phyloP scores from a whole-genome alignment of 495 filamentous ascomycete genomes.

The Tuber indicum region DNA sequence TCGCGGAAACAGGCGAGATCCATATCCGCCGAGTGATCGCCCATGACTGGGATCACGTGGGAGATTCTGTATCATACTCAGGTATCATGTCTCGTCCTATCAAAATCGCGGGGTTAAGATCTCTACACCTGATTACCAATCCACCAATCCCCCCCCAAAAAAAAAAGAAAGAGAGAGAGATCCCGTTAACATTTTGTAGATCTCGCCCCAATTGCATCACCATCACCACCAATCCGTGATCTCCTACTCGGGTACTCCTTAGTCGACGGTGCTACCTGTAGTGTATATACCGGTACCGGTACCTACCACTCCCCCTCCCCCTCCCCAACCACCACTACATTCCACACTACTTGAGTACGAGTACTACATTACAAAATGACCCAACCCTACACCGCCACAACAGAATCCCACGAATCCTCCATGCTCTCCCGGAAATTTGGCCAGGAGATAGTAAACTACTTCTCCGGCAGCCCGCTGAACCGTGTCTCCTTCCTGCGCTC shows the following conservation, averaged over 20 bases:
- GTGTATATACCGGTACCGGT: background rate
- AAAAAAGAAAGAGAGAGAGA: background rate
- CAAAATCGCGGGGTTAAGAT: background rate
- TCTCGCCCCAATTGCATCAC: background rate
- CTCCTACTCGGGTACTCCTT: background rate
- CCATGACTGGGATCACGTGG: background rate
- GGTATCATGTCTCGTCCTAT: too few relatives aligned
- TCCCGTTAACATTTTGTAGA: background rate
- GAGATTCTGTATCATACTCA: background rate
- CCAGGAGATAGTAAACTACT: constrained; percentile 89
- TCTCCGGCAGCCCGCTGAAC: constrained; percentile 65
- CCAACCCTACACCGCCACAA: background rate
- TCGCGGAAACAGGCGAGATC: background rate
- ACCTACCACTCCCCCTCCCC: too few relatives aligned
- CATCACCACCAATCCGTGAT: background rate
- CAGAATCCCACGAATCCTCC: constrained; percentile 43
- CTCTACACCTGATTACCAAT: background rate
- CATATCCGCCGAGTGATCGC: background rate
- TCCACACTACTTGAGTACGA: background rate
- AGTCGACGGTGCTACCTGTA: background rate
- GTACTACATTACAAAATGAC: background rate
- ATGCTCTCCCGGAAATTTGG: constrained; percentile 85
- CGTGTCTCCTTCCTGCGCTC: constrained; percentile 78
- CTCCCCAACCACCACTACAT: background rate
- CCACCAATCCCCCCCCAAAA: background rate